These are phyloP conservation scores for Talaromyces sp. DNA, from an alignment of 2,329 filamentous ascomycete species.

Conservation along the genomic window DNA sequence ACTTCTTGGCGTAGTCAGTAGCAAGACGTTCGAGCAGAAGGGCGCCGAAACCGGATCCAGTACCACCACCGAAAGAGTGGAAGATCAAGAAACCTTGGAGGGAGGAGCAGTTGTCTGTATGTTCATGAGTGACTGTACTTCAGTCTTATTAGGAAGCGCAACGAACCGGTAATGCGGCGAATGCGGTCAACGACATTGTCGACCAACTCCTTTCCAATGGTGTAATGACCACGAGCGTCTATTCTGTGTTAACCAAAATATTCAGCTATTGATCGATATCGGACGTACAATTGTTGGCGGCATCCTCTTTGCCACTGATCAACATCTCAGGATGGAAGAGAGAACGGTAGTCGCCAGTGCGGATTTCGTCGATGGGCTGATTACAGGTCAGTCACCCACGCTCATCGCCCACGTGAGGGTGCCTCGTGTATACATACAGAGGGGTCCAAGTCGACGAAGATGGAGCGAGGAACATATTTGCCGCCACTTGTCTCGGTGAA, in stretches of 20 bases:
- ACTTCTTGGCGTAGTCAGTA: conserved; percentile 65
- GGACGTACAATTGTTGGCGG: conserved; percentile 61
- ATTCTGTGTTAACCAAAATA: conserved; percentile 20
- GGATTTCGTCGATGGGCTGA: conserved; percentile 64
- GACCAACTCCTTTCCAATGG: conserved; percentile 64
- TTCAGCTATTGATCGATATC: not conserved
- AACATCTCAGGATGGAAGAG: conserved; percentile 65
- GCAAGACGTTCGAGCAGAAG: conserved; percentile 63
- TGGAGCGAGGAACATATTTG: conserved; percentile 66
- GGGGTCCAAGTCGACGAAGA: conserved; percentile 65
- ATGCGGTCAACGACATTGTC: conserved; percentile 63
- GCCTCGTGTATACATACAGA: conserved; percentile 45
- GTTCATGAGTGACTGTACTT: not conserved
- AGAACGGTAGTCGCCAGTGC: conserved; percentile 59
- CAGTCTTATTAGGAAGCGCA: not conserved
- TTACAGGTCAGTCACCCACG: conserved; percentile 16
- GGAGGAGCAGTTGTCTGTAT: conserved; percentile 60
- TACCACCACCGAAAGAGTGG: conserved; percentile 67
- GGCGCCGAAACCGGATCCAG: conserved; percentile 64
- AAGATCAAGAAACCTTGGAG: conserved; percentile 67
- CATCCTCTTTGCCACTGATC: conserved; percentile 67
- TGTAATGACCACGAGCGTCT: conserved; percentile 67
- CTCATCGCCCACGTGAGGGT: not conserved
- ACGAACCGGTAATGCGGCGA: conserved; percentile 59
- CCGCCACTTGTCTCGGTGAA: conserved; percentile 62